Evolutionary conservation across 1,284 basidiomycete species (phyloP).

Genomic region (Mycena sp.): DNA sequence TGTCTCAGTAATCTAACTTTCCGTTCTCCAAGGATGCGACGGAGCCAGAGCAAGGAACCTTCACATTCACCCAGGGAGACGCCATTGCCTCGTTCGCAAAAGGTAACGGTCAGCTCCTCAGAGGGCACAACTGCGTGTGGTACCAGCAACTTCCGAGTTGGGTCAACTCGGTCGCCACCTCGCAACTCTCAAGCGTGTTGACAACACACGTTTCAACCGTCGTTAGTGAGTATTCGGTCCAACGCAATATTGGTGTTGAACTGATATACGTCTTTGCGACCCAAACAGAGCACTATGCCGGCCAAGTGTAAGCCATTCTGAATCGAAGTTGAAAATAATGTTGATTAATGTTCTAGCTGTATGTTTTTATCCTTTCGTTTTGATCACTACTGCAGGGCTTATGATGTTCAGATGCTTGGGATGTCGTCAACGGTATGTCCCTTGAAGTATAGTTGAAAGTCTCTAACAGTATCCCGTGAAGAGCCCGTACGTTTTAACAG

Average conservation of each 20-base stretch:
- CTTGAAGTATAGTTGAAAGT: no score
- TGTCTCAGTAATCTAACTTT: background rate
- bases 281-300: conserved; percentile 46
- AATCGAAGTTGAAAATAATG: background rate
- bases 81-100: conserved; percentile 57
- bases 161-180: conserved; percentile 52
- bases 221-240: no score
- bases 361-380: background rate
- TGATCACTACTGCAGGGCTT: no score
- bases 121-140: conserved; percentile 66
- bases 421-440: conserved; percentile 48
- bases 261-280: background rate
- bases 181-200: conserved; percentile 47
- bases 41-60: conserved; percentile 55
- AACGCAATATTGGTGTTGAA: no score
- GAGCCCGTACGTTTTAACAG: no score
- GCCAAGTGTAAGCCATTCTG: conserved; percentile 43
- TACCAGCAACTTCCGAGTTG: conserved; percentile 62
- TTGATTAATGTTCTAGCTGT: background rate
- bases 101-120: conserved; percentile 51
- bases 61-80: conserved; percentile 46
- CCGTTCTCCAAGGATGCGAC: conserved; percentile 54
- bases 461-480: no score
- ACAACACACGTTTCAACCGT: conserved; percentile 39
- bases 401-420: conserved; percentile 40